These are phyloP conservation scores for Fusarium sp. DNA, from an alignment of 2,329 filamentous ascomycete genomes.

Conservation along the genomic window DNA sequence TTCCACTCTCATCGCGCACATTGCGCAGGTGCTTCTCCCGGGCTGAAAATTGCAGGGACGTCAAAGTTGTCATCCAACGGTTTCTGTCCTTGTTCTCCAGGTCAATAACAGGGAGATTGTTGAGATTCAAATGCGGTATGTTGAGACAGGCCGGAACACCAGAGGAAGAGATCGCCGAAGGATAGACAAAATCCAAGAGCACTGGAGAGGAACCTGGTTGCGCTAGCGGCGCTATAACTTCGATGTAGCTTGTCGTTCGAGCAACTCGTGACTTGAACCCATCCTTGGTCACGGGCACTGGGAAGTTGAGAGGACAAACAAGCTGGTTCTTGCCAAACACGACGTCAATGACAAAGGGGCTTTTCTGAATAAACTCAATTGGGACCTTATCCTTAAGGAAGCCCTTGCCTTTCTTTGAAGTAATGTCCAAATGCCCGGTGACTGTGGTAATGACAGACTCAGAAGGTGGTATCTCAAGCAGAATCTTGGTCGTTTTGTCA, in stretches of 20 bases:
- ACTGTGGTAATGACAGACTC: slow-evolving; percentile 49
- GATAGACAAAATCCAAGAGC: slow-evolving; percentile 53
- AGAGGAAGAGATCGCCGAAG: slow-evolving; percentile 43
- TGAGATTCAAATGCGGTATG: slow-evolving; percentile 57
- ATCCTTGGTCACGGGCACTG: slow-evolving; percentile 52
- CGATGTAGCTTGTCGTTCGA: slow-evolving; percentile 57
- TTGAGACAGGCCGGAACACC: slow-evolving; percentile 53
- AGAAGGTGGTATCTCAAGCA: slow-evolving; percentile 45
- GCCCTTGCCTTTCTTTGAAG: slow-evolving; percentile 47
- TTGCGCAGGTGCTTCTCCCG: slow-evolving; percentile 55
- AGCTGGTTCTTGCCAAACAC: slow-evolving; percentile 50
- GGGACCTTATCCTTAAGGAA: slow-evolving; percentile 53
- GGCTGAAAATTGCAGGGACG: slow-evolving; percentile 55
- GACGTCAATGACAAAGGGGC: slow-evolving; percentile 56
- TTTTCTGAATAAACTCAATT: slow-evolving; percentile 52
- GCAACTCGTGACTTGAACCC: slow-evolving; percentile 55
- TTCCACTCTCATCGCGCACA: slow-evolving; percentile 29
- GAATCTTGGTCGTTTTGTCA: slow-evolving; percentile 42
- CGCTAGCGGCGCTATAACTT: slow-evolving; percentile 54
- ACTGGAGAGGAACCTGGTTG: slow-evolving; percentile 35
- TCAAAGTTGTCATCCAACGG: slow-evolving; percentile 54
- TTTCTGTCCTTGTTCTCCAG: slow-evolving; percentile 49
- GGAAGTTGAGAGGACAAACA: slow-evolving; percentile 53
- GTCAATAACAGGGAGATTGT: slow-evolving; percentile 56
- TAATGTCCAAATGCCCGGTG: slow-evolving; percentile 55